A percentile compares a stretch with the other conserved stretches of the same genome.
phyloP scores from a whole-genome alignment of 306 rosid genomes.

The Vicia faba region DNA sequence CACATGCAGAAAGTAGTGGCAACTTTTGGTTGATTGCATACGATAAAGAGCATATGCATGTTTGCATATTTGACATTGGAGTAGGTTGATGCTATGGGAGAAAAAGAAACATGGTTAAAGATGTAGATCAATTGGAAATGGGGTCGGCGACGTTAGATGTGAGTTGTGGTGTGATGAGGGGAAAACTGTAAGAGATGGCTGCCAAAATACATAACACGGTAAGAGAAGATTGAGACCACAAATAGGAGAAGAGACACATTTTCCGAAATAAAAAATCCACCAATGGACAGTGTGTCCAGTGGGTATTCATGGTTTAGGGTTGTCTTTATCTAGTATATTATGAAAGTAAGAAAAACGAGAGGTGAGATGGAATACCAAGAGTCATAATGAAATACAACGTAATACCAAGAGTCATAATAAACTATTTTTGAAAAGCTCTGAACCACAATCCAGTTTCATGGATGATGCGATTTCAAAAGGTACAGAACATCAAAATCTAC shows the following conservation, averaged over 20 bases:
- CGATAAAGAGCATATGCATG: neutral
- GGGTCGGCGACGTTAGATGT: too few species aligned
- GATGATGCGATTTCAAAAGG: too few species aligned
- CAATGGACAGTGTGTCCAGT: neutral
- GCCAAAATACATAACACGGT: neutral
- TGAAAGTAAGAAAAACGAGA: neutral
- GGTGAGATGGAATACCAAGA: constrained; percentile 1
- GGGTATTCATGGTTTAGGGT: neutral
- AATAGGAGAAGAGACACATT: neutral
- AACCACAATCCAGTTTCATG: too few species aligned
- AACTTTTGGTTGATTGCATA: neutral
- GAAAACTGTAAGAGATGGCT: neutral
- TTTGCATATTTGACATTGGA: neutral
- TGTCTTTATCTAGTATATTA: neutral
- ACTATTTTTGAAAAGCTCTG: too few species aligned
- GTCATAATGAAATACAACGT: neutral
- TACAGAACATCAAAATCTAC: neutral
- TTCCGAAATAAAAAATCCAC: neutral
- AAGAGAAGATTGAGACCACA: neutral
- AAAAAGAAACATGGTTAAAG: neutral
- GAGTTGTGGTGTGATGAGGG: neutral
- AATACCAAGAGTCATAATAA: neutral
- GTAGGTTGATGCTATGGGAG: neutral
- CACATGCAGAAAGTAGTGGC: neutral
- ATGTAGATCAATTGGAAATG: neutral